phyloP scores from a whole-genome alignment of 2,329 filamentous ascomycete genomes.

The Venturia oleaginea region DNA sequence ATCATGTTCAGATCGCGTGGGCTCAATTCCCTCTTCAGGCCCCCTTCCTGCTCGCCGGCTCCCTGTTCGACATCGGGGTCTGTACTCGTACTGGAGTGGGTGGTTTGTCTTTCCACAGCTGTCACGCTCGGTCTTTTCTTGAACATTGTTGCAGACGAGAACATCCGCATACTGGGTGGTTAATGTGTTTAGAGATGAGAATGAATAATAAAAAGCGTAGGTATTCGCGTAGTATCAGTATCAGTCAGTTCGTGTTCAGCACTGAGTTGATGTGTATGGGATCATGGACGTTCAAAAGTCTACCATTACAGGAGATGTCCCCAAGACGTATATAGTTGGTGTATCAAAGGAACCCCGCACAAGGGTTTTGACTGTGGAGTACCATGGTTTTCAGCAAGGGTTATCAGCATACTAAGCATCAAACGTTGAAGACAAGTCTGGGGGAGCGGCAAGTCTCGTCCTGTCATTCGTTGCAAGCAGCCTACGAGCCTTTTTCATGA shows the following conservation, averaged over 20 bases:
- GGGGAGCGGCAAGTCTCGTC: not conserved
- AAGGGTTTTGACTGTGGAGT: not conserved
- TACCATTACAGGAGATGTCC: too few species aligned
- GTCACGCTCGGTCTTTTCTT: not conserved
- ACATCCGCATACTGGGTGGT: not conserved
- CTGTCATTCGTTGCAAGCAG: not conserved
- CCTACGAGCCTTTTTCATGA: not conserved
- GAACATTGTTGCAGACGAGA: not conserved
- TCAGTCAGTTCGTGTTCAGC: not conserved
- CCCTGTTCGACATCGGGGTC: not conserved
- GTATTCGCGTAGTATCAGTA: not conserved
- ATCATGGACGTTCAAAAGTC: not conserved
- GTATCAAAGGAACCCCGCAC: not conserved
- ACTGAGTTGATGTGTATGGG: not conserved
- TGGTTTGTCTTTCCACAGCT: not conserved
- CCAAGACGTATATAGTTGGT: not conserved
- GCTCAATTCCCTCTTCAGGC: conserved; percentile 6
- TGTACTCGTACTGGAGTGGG: not conserved
- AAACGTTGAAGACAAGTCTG: not conserved
- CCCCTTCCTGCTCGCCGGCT: not conserved
- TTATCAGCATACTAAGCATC: not conserved
- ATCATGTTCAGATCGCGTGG: conserved; percentile 12
- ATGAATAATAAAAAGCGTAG: not conserved
- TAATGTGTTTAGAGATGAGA: too few species aligned
- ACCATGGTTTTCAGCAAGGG: not conserved